phyloP scores from a whole-genome alignment of 1,284 basidiomycete species.

The Coriolopsis trogii region DNA sequence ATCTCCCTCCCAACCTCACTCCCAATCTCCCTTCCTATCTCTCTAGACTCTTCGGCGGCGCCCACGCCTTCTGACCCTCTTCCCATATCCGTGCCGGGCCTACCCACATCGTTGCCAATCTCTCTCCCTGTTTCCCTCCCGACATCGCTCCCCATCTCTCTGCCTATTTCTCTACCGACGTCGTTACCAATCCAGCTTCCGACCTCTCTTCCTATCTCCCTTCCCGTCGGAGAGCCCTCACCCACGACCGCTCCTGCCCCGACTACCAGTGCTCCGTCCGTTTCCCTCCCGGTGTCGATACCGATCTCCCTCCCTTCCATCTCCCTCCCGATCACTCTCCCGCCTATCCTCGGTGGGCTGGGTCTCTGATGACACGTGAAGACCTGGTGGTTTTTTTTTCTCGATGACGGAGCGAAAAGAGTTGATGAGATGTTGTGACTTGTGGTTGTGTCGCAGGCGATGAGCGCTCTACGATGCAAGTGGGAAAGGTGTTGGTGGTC shows the following conservation, averaged over 20 bases:
- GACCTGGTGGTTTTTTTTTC: no score
- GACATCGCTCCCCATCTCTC: not conserved
- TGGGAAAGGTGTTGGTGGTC: no score
- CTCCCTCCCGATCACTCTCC: constrained; percentile 4
- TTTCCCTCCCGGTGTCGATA: constrained; percentile 5
- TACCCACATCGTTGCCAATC: not conserved
- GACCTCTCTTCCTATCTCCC: not conserved
- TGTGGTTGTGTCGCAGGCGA: no score
- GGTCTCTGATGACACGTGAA: not conserved
- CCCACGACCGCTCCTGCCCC: not conserved
- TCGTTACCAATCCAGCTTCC: not conserved
- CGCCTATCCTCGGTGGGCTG: not conserved
- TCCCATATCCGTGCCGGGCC: not conserved
- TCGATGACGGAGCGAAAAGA: no score
- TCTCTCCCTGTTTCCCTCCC: not conserved
- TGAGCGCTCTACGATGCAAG: no score
- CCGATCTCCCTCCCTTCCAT: constrained; percentile 5
- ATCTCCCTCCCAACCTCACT: not conserved
- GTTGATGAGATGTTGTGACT: no score
- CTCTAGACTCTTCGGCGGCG: not conserved
- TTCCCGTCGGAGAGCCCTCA: not conserved
- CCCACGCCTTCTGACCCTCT: no score
- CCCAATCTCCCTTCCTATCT: not conserved
- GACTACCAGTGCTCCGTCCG: not conserved
- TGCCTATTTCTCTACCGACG: not conserved